A percentile compares a stretch with the other conserved stretches of the same genome.
phyloP scores from a whole-genome alignment of 1,284 basidiomycete genomes.

The Salmacisia buchloeana region DNA sequence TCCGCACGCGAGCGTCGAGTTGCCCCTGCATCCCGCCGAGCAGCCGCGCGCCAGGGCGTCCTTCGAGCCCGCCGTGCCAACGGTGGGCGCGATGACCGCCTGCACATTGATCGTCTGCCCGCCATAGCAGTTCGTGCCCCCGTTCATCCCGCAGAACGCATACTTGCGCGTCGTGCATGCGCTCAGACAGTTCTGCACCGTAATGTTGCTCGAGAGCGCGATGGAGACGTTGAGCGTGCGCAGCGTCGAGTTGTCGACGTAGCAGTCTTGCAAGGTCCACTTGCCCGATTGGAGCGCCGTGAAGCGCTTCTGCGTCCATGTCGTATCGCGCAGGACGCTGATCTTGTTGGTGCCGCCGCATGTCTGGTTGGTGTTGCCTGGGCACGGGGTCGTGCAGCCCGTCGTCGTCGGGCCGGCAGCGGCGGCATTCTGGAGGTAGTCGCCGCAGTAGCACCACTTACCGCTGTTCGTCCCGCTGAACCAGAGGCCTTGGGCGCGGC shows the following conservation, averaged over 20 bases:
- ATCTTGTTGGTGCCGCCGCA: slow-evolving; percentile 17
- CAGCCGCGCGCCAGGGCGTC: background rate
- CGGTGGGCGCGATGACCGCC: background rate
- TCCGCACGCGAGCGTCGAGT: background rate
- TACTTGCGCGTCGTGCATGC: slow-evolving; percentile 35
- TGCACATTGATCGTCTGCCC: background rate
- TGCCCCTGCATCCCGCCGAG: background rate
- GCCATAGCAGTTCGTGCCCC: slow-evolving; percentile 39
- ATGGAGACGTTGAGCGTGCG: slow-evolving; percentile 13
- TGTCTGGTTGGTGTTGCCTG: slow-evolving; percentile 8
- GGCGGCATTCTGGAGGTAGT: slow-evolving; percentile 11
- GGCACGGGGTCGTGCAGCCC: slow-evolving; percentile 16
- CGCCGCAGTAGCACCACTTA: slow-evolving; percentile 39
- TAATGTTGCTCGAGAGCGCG: slow-evolving; percentile 10
- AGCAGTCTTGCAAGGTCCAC: slow-evolving; percentile 18
- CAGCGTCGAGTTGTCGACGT: background rate
- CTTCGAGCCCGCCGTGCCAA: background rate
- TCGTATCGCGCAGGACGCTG: slow-evolving; percentile 12
- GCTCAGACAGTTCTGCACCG: slow-evolving; percentile 28
- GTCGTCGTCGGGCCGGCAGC: background rate
- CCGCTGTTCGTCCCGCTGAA: slow-evolving; percentile 39
- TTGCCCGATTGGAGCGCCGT: slow-evolving; percentile 7
- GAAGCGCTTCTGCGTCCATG: slow-evolving; percentile 17
- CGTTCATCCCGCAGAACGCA: slow-evolving; percentile 39
- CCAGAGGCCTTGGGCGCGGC: slow-evolving; percentile 30